Evolutionary conservation across 164 flowering plant species (phyloP).

Genomic region (Houttuynia cordata): DNA sequence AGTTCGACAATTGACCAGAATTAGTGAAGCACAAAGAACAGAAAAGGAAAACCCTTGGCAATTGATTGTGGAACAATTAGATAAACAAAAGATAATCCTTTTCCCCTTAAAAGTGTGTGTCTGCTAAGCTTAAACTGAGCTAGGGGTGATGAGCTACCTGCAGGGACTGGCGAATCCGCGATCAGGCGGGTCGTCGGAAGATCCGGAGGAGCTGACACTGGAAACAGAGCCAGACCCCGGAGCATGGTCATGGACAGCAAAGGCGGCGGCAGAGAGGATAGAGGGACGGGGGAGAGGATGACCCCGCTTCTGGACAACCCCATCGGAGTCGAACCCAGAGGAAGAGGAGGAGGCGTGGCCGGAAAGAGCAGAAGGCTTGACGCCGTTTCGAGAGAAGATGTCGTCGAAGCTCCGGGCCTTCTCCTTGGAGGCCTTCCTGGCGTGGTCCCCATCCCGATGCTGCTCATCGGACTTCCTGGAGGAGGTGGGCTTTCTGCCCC

Average conservation of each 20-base stretch:
- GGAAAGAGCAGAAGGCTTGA: constrained; percentile 9
- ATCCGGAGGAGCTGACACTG: constrained; percentile 71
- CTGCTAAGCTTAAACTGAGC: neutral
- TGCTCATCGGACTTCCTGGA: constrained; percentile 24
- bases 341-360: constrained; percentile 32
- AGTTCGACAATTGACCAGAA: neutral
- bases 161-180: constrained; percentile 8
- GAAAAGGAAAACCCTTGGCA: too few species aligned
- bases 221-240: constrained; percentile 50
- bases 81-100: too few species aligned
- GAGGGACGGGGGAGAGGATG: constrained; percentile 70
- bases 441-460: constrained; percentile 4
- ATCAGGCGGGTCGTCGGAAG: constrained; percentile 49
- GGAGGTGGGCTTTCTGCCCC: constrained; percentile 32
- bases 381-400: constrained; percentile 1
- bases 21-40: too few species aligned
- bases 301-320: constrained; percentile 23
- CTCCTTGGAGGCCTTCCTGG: constrained; percentile 9
- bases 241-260: constrained; percentile 21
- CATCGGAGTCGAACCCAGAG: constrained; percentile 44
- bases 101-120: too few species aligned
- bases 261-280: constrained; percentile 11
- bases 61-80: too few species aligned
- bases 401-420: constrained; percentile 38
- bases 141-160: neutral